Conservation (phyloP, 1,139 yeast genomes). For the Geotrichum aggregatum region DNA sequence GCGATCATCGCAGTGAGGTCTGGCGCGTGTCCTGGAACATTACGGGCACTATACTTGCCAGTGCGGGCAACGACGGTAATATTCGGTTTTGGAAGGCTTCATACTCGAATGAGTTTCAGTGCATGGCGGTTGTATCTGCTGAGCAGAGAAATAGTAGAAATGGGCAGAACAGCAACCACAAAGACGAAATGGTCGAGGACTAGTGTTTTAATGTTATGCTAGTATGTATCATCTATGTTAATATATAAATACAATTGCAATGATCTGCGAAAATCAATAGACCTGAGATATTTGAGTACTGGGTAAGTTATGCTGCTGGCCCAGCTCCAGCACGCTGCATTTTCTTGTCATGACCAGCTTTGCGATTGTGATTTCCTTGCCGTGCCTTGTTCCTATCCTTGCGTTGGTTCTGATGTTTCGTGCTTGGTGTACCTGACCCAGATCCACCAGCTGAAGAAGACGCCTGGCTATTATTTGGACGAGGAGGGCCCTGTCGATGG, state of each 20-base stretch:
- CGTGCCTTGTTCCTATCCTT: conserved; percentile 57
- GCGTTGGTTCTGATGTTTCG: conserved; percentile 19
- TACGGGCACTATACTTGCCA: conserved; percentile 81
- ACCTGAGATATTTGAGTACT: neutral
- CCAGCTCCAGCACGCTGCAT: conserved; percentile 34
- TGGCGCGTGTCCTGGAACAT: conserved; percentile 96
- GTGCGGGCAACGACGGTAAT: conserved; percentile 94
- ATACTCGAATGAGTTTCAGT: conserved; percentile 80
- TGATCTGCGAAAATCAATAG: neutral
- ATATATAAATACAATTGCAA: neutral
- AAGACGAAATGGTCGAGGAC: neutral
- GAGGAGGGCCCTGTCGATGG: too few relatives aligned
- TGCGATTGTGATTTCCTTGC: conserved; percentile 61
- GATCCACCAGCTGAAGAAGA: neutral
- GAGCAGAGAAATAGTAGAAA: conserved; percentile 39
- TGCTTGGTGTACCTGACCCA: conserved; percentile 10
- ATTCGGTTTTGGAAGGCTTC: conserved; percentile 88
- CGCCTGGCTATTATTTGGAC: too few relatives aligned
- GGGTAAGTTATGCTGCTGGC: neutral
- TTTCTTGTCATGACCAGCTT: conserved; percentile 57
- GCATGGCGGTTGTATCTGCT: conserved; percentile 83
- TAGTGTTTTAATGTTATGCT: neutral
- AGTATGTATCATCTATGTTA: neutral
- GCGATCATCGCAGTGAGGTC: conserved; percentile 83
- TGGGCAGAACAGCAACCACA: too few relatives aligned